A percentile compares a stretch with the other conserved stretches of the same genome.
Evolutionary conservation across 1,139 yeast species (phyloP).

Genomic region (Debaryomyces nepalensis): DNA sequence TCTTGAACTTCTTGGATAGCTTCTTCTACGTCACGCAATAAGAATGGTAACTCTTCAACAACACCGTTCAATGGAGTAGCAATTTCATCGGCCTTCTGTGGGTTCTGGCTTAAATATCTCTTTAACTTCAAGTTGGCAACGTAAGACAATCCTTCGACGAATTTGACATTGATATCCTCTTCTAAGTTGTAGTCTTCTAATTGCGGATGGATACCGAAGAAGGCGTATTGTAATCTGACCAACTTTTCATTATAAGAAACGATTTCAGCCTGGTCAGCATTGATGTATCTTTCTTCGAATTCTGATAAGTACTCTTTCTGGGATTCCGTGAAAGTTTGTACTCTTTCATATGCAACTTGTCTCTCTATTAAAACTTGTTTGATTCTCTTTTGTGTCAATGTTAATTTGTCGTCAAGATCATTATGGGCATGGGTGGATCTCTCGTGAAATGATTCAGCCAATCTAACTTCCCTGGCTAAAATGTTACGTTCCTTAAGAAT

Average conservation of each 20-base stretch:
- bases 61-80: slow-evolving; percentile 42
- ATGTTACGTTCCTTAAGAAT: slow-evolving; percentile 83
- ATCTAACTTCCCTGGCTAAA: slow-evolving; percentile 72
- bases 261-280: slow-evolving; percentile 60
- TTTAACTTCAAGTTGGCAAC: slow-evolving; percentile 69
- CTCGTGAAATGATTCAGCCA: slow-evolving; percentile 37
- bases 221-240: slow-evolving; percentile 76
- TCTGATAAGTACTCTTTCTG: slow-evolving; percentile 56
- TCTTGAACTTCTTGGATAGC: slow-evolving; percentile 58
- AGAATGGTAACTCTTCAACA: slow-evolving; percentile 50
- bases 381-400: slow-evolving; percentile 58
- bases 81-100: slow-evolving; percentile 23
- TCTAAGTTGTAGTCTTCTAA: slow-evolving; percentile 44
- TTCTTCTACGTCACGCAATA: slow-evolving; percentile 49
- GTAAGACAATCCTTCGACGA: slow-evolving; percentile 68
- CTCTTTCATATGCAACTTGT: slow-evolving; percentile 70
- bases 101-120: slow-evolving; percentile 28
- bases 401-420: slow-evolving; percentile 41
- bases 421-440: slow-evolving; percentile 31
- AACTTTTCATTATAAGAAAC: slow-evolving; percentile 68
- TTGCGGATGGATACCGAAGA: slow-evolving; percentile 72
- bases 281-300: slow-evolving; percentile 62
- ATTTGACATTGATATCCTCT: slow-evolving; percentile 58
- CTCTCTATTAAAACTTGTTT: slow-evolving; percentile 89
- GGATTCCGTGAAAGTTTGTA: slow-evolving; percentile 52